Percentiles rank a stretch among this genome's conserved stretches.
These are phyloP conservation scores for Neonothopanus nambi DNA, from an alignment of 1,284 basidiomycete species.

Conservation along the genomic window DNA sequence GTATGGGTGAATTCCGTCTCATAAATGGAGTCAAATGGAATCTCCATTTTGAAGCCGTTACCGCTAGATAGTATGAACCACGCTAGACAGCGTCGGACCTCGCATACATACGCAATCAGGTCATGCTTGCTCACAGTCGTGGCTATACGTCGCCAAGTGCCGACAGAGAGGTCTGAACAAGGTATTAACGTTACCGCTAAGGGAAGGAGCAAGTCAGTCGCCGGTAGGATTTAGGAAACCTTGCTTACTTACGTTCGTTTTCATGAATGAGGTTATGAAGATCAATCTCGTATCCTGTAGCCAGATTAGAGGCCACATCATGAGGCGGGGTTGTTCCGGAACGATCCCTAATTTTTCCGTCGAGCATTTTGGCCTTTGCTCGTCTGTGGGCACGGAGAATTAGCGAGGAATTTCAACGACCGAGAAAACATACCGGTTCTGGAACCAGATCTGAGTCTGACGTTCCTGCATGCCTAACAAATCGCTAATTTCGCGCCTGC, in stretches of 20 bases:
- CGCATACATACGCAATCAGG: slow-evolving; percentile 73
- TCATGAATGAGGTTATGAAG: slow-evolving; percentile 69
- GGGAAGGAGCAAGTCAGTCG: not conserved
- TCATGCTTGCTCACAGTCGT: slow-evolving; percentile 56
- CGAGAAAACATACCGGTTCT: slow-evolving; percentile 61
- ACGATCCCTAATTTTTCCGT: slow-evolving; percentile 50
- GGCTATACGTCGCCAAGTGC: slow-evolving; percentile 74
- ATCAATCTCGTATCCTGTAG: slow-evolving; percentile 56
- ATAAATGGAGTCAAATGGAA: slow-evolving; percentile 65
- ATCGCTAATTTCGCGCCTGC: slow-evolving; percentile 71
- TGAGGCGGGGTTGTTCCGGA: slow-evolving; percentile 43
- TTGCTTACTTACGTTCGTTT: slow-evolving; percentile 55
- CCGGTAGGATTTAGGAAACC: slow-evolving; percentile 11
- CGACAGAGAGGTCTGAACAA: slow-evolving; percentile 71
- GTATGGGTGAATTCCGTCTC: slow-evolving; percentile 58
- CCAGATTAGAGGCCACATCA: slow-evolving; percentile 52
- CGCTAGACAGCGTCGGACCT: slow-evolving; percentile 59
- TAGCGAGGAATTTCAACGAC: slow-evolving; percentile 8
- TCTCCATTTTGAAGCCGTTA: slow-evolving; percentile 79
- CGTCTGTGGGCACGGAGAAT: slow-evolving; percentile 62
- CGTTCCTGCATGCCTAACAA: slow-evolving; percentile 80
- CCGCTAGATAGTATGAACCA: slow-evolving; percentile 78
- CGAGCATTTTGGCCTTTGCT: slow-evolving; percentile 75
- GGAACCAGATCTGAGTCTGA: slow-evolving; percentile 87
- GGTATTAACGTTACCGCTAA: slow-evolving; percentile 70